These are phyloP conservation scores for Chlamydomonas incerta DNA, from an alignment of 139 green algal genomes.

Conservation along the genomic window DNA sequence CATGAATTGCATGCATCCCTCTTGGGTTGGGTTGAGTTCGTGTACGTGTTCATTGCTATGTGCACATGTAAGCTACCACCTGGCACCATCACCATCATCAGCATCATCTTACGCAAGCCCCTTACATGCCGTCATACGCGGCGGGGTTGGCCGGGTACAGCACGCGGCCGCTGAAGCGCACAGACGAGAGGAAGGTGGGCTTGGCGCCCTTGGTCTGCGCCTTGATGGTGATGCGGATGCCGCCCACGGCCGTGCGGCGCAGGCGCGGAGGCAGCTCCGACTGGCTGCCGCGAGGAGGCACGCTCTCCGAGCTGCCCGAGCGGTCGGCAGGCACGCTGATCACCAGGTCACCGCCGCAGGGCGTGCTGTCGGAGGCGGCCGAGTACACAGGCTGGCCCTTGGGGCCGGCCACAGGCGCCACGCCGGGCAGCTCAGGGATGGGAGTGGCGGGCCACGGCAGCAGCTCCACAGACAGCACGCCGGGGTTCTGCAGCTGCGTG, in stretches of 20 bases:
- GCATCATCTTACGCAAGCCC: no score
- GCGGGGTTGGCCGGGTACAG: not conserved
- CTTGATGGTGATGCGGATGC: conserved; percentile 12
- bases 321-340: not conserved
- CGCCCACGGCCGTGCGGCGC: not conserved
- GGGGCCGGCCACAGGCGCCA: not conserved
- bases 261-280: not conserved
- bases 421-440: conserved; percentile 24
- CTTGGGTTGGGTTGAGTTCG: no score
- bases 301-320: not conserved
- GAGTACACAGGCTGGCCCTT: conserved; percentile 1
- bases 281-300: not conserved
- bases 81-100: no score
- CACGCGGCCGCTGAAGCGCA: conserved; percentile 14
- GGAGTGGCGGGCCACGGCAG: conserved; percentile 23
- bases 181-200: not conserved
- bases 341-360: not conserved
- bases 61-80: no score
- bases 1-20: no score
- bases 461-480: not conserved
- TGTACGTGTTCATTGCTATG: no score
- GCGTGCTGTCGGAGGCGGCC: not conserved
- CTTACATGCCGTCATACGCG: not conserved
- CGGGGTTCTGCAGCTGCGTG: conserved; percentile 16
- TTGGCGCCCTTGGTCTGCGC: not conserved